Conservation (phyloP, 2,329 filamentous ascomycete genomes). For the Elsinoe arachidis region DNA sequence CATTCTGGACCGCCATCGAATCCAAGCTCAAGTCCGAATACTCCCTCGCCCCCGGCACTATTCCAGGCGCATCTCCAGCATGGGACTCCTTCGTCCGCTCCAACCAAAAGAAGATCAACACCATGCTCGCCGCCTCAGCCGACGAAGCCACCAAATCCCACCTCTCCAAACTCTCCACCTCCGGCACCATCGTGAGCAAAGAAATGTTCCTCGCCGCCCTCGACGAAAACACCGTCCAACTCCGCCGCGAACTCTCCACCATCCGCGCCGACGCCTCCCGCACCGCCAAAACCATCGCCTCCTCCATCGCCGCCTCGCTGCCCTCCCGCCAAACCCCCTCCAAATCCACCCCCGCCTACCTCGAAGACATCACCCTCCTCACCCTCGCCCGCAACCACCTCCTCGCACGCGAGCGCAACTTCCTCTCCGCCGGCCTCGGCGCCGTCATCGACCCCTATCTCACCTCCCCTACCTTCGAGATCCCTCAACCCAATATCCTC, state of each 20-base stretch:
- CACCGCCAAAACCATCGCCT: constrained; percentile 1
- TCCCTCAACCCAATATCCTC: constrained; percentile 17
- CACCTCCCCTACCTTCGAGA: constrained; percentile 49
- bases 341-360: constrained; percentile 17
- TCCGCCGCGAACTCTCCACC: constrained; percentile 14
- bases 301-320: neutral
- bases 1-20: constrained; percentile 58
- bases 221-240: constrained; percentile 15
- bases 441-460: constrained; percentile 52
- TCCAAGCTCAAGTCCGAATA: constrained; percentile 45
- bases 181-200: constrained; percentile 17
- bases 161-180: constrained; percentile 14
- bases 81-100: constrained; percentile 23
- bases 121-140: constrained; percentile 30
- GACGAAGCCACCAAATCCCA: constrained; percentile 25
- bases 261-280: constrained; percentile 14
- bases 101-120: constrained; percentile 33
- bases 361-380: constrained; percentile 24
- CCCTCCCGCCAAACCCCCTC: constrained; percentile 11
- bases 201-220: constrained; percentile 16
- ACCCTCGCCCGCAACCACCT: constrained; percentile 23
- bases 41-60: constrained; percentile 34
- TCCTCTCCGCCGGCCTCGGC: constrained; percentile 58
- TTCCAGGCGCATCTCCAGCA: constrained; percentile 22
- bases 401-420: constrained; percentile 47